Evolutionary conservation across 495 filamentous ascomycete species (phyloP), one percentile per base, ranked within the genome.

Genomic region (Hypoxylon intermedium): DNA sequence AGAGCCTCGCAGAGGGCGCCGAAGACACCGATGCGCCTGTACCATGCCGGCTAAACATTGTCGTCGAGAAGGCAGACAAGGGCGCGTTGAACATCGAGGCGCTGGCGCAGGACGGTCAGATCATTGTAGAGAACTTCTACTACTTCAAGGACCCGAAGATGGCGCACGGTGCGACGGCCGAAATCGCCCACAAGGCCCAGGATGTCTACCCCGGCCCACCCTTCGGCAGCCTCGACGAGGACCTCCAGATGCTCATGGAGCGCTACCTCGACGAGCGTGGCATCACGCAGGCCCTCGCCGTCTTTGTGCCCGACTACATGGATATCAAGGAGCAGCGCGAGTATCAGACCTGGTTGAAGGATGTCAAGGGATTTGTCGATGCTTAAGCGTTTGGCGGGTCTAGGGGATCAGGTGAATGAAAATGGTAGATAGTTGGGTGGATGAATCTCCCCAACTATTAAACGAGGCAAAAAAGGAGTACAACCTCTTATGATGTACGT

Each of bases 281-380:
- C 56, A 83, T 99, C 76, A 90, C 94, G 70, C 87, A 90, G 54
- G 83, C 87, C 58, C 82, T 99, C 68, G 92, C 92, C 52, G 77
- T 91, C 60, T 97, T 97, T 76, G 85, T 96, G 45, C 92, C 92
- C 46, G 93, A 98, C 71, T 99, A 96, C 78, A 93, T 98, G 69
- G 91, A 97, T 74, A 86, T 89, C 76, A 99, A 99, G 87, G 94
- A 99, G 85, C 93, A 99, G 85, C 90, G 86, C 83, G 94, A 99
- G 82, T 99, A 99, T 75, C 72, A 93, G 36, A 78, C 80, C 57
- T 99, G 94, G 94, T 79, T 99, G 72, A 85, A 87, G 65, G 92
- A 86, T 66, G 83, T 93, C 77, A 92, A 90, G 84, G 75, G 72
- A 47, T 93, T 93, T 67, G 74, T 92, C 60, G 82, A 84, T 68